A percentile compares a stretch with the other conserved stretches of the same genome.
Evolutionary conservation across 305 asterid species (phyloP).

Genomic region (Rubia tinctorum): DNA sequence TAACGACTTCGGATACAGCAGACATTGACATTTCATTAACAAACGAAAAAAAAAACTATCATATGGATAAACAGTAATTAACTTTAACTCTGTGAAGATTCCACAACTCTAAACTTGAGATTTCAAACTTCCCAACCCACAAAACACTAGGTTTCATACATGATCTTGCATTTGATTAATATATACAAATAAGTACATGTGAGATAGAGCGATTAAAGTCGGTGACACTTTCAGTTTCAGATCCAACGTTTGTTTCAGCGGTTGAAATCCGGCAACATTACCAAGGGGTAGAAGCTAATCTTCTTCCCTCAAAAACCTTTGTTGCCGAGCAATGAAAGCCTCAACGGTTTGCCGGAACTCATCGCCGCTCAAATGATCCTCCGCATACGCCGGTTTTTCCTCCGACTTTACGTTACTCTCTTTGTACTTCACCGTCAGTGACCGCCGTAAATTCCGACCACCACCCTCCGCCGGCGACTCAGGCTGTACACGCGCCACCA

Average conservation of each 20-base stretch:
- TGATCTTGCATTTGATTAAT: not conserved
- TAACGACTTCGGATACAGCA: not conserved
- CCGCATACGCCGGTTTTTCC: constrained; percentile 16
- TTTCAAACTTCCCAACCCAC: not conserved
- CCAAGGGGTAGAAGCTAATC: constrained; percentile 10
- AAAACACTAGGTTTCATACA: too few relatives aligned
- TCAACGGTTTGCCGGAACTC: constrained; percentile 77
- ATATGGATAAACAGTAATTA: not conserved
- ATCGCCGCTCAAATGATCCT: constrained; percentile 66
- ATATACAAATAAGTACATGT: not conserved
- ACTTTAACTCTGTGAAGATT: not conserved
- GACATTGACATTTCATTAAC: not conserved
- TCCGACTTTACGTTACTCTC: constrained; percentile 25
- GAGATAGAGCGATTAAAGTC: too few relatives aligned
- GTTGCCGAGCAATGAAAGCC: constrained; percentile 85
- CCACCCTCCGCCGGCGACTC: constrained; percentile 14
- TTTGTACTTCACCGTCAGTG: constrained; percentile 44
- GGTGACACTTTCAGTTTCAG: too few relatives aligned
- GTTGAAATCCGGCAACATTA: too few relatives aligned
- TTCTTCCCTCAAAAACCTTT: constrained; percentile 71
- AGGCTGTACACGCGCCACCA: not conserved
- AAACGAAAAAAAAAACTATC: not conserved
- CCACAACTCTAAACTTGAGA: not conserved
- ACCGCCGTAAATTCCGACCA: constrained; percentile 38
- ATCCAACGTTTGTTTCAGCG: too few relatives aligned